These are phyloP conservation scores for Anethum foeniculum DNA, from an alignment of 140 eudicot species.

Conservation along the genomic window DNA sequence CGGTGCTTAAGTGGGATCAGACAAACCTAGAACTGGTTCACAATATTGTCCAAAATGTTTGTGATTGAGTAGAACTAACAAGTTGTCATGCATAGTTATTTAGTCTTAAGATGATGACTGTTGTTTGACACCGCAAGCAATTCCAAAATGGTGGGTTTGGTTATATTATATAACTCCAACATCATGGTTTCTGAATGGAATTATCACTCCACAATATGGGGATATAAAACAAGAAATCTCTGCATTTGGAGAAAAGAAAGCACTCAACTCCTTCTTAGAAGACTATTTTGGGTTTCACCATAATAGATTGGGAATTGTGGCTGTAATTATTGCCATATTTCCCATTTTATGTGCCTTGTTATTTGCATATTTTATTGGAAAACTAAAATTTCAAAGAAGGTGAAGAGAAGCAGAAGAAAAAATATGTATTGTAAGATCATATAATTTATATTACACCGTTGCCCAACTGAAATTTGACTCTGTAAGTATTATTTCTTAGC, in stretches of 20 bases:
- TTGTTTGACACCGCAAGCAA: slow-evolving; percentile 24
- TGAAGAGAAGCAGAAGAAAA: slow-evolving; percentile 10
- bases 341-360: slow-evolving; percentile 33
- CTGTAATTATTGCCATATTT: slow-evolving; percentile 26
- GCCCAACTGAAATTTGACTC: neutral
- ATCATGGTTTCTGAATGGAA: slow-evolving; percentile 47
- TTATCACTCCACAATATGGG: slow-evolving; percentile 50
- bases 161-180: slow-evolving; percentile 49
- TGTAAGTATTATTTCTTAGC: neutral
- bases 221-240: slow-evolving; percentile 34
- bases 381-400: slow-evolving; percentile 42
- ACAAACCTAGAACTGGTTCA: neutral
- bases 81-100: neutral
- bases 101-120: neutral
- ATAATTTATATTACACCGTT: neutral
- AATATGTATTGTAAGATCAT: neutral
- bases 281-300: slow-evolving; percentile 40
- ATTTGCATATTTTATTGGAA: slow-evolving; percentile 38
- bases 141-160: slow-evolving; percentile 59
- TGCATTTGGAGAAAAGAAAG: slow-evolving; percentile 27
- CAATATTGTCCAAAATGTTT: neutral
- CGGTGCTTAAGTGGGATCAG: neutral
- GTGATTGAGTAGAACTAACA: neutral
- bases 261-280: slow-evolving; percentile 31
- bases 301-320: slow-evolving; percentile 27